Conservation (phyloP, 176 grass and related monocot genomes). For the Rhynchospora pubera region DNA sequence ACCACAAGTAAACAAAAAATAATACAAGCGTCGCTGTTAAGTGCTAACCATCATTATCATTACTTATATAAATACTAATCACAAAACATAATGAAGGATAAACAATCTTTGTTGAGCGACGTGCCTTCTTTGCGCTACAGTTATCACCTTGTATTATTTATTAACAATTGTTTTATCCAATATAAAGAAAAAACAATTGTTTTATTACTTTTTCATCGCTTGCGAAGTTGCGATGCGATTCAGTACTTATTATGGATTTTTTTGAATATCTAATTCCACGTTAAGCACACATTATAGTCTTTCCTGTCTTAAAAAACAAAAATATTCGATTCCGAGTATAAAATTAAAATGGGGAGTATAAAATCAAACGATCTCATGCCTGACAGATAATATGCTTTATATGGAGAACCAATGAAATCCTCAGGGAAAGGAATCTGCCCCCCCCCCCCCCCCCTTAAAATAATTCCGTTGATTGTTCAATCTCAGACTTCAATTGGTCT, state of each 20-base stretch:
- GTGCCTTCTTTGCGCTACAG: neutral
- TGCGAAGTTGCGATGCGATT: neutral
- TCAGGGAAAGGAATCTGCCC: constrained; percentile 8
- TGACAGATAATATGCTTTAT: constrained; percentile 8
- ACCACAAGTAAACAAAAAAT: neutral
- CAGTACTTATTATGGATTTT: neutral
- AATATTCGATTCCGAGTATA: neutral
- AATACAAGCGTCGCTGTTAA: neutral
- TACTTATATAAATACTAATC: neutral
- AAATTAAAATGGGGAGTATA: neutral
- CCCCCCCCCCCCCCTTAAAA: neutral
- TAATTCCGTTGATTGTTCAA: neutral
- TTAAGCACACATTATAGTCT: neutral
- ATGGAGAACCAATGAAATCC: neutral
- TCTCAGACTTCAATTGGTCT: neutral
- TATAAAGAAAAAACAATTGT: too few species aligned
- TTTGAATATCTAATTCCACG: neutral
- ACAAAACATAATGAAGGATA: neutral
- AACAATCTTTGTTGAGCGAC: neutral
- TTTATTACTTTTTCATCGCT: neutral
- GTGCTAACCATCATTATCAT: neutral
- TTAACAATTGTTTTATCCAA: neutral
- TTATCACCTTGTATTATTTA: neutral
- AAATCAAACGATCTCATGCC: constrained; percentile 4
- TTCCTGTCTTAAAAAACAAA: neutral